Evolutionary conservation across 768 basidiomycete species (phyloP).

Genomic region (Neoboletus brunneissimus): DNA sequence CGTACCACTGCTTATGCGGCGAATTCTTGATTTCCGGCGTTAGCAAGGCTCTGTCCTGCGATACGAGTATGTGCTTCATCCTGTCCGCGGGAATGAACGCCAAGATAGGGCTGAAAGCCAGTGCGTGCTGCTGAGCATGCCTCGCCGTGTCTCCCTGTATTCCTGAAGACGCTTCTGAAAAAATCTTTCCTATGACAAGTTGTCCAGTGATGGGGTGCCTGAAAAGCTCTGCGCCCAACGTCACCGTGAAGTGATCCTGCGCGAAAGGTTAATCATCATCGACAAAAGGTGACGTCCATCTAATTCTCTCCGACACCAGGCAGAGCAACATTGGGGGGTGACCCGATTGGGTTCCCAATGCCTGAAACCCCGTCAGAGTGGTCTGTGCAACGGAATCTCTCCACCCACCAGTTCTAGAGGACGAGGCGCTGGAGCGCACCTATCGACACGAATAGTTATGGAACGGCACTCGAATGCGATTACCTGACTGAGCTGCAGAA

Average conservation of each 20-base stretch:
- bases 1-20: conserved; percentile 11
- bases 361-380: conserved; percentile 2
- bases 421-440: conserved; percentile 34
- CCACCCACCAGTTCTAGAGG: conserved; percentile 29
- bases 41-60: conserved; percentile 7
- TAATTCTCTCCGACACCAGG: conserved; percentile 36
- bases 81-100: conserved; percentile 13
- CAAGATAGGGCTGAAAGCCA: conserved; percentile 12
- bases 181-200: conserved; percentile 6
- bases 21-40: conserved; percentile 10
- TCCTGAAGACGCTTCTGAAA: too few relatives aligned
- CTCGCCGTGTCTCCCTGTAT: conserved; percentile 9
- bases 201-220: conserved; percentile 12
- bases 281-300: not conserved
- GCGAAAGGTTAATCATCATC: not conserved
- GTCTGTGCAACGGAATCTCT: too few relatives aligned
- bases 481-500: conserved; percentile 12
- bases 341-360: conserved; percentile 15
- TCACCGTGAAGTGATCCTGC: conserved; percentile 15
- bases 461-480: not conserved
- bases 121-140: conserved; percentile 14
- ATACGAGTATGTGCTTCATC: conserved; percentile 5
- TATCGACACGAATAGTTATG: not conserved
- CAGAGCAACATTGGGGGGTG: conserved; percentile 31
- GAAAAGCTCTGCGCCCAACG: conserved; percentile 14